These are phyloP conservation scores for Camellia granthamiana DNA, from an alignment of 148 eudicot genomes.

Conservation along the genomic window DNA sequence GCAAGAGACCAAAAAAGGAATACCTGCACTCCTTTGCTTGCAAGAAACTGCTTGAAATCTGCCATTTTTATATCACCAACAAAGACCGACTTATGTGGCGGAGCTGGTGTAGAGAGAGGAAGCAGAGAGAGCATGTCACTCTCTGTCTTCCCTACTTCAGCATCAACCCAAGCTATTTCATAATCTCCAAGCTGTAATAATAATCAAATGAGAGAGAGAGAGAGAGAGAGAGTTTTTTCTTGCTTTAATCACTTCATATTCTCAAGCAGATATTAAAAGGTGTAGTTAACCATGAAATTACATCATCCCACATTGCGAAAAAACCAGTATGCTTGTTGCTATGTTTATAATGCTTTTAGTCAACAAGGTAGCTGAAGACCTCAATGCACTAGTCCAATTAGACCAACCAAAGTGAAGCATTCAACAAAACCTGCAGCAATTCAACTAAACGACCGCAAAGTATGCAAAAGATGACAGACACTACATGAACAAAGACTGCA, in stretches of 20 bases:
- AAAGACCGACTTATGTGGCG: slow-evolving; percentile 87
- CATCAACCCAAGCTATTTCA: slow-evolving; percentile 95
- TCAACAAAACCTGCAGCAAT: not conserved
- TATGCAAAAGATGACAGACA: not conserved
- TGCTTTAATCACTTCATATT: not conserved
- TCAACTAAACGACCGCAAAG: not conserved
- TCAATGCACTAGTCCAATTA: not conserved
- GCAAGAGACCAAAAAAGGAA: not conserved
- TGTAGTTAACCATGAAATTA: not conserved
- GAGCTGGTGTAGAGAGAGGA: slow-evolving; percentile 71
- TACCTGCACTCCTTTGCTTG: slow-evolving; percentile 93
- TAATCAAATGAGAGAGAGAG: slow-evolving; percentile 5
- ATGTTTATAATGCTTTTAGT: not conserved
- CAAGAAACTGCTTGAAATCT: slow-evolving; percentile 90
- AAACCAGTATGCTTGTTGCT: not conserved
- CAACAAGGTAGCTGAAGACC: not conserved
- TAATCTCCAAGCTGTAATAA: slow-evolving; percentile 85
- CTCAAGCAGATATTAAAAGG: not conserved
- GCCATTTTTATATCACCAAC: slow-evolving; percentile 98
- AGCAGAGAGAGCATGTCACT: slow-evolving; percentile 64
- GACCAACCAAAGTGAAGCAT: not conserved
- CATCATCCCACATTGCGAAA: not conserved
- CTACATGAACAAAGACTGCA: not conserved
- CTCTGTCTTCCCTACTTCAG: slow-evolving; percentile 82
- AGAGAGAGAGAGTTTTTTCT: slow-evolving; percentile 5